Evolutionary conservation across 2,329 filamentous ascomycete species (phyloP).

Genomic region (Fusarium austroafricanum): DNA sequence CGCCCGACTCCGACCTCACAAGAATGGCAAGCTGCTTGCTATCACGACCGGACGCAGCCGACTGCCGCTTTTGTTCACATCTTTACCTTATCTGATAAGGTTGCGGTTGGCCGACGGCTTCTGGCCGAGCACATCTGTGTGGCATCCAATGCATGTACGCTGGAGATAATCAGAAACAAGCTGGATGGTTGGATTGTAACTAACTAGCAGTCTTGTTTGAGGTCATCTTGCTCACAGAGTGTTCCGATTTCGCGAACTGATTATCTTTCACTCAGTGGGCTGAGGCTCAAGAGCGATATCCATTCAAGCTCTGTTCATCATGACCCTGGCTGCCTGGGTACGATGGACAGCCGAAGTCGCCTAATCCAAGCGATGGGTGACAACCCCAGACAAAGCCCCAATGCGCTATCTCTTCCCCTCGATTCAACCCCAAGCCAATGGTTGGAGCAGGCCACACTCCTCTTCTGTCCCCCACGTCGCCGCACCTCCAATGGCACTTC

Average conservation of each 20-base stretch:
- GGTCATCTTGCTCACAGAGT: not conserved
- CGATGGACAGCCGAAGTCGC: conserved; percentile 1
- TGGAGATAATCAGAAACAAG: conserved; percentile 36
- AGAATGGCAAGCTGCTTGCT: not conserved
- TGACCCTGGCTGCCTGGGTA: not conserved
- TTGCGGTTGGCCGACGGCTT: conserved; percentile 21
- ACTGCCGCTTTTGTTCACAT: conserved; percentile 22
- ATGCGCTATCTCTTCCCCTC: conserved; percentile 32
- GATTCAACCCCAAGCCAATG: conserved; percentile 22
- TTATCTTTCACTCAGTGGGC: not conserved
- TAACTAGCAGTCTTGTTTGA: conserved; percentile 5
- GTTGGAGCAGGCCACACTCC: conserved; percentile 14
- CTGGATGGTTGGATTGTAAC: conserved; percentile 27
- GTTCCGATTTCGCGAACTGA: not conserved
- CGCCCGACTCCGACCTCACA: conserved; percentile 31
- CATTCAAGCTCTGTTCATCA: not conserved
- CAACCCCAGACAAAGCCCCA: conserved; percentile 21
- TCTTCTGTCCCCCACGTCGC: conserved; percentile 39
- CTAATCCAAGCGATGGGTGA: conserved; percentile 9
- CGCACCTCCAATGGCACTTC: conserved; percentile 11
- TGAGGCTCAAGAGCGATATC: conserved; percentile 3
- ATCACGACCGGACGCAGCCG: conserved; percentile 37
- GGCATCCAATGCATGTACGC: conserved; percentile 6
- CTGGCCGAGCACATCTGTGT: conserved; percentile 19
- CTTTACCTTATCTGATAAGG: conserved; percentile 37